Percentiles rank a stretch among this genome's conserved stretches.
These are phyloP conservation scores for Dothideomycetidae sp. DNA, from an alignment of 2,329 filamentous ascomycete species.

Conservation along the genomic window DNA sequence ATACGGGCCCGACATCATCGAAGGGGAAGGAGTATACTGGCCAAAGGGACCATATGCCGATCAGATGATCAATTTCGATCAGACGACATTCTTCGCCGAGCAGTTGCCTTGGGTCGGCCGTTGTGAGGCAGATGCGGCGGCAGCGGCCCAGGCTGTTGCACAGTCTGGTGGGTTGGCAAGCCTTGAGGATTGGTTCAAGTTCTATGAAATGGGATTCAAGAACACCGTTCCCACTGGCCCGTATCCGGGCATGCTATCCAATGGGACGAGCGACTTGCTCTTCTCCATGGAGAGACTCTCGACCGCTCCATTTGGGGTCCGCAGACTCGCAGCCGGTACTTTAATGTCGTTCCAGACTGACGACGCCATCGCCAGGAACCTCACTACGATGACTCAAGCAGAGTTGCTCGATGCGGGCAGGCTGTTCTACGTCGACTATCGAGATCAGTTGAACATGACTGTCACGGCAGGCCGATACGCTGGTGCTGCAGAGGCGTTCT, in stretches of 20 bases:
- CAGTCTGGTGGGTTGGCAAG: slow-evolving; percentile 10
- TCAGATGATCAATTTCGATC: slow-evolving; percentile 3
- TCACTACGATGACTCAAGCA: slow-evolving; percentile 23
- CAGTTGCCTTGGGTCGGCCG: too few species aligned
- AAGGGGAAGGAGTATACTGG: neutral
- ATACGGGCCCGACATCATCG: slow-evolving; percentile 6
- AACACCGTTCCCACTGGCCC: slow-evolving; percentile 25
- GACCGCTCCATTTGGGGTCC: slow-evolving; percentile 27
- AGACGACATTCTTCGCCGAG: neutral
- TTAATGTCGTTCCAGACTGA: slow-evolving; percentile 27
- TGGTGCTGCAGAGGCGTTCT: slow-evolving; percentile 33
- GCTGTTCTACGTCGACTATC: slow-evolving; percentile 33
- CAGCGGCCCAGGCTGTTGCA: slow-evolving; percentile 1
- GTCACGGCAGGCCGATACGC: slow-evolving; percentile 21
- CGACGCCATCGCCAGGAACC: slow-evolving; percentile 16
- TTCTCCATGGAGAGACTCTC: slow-evolving; percentile 37
- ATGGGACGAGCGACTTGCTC: slow-evolving; percentile 33
- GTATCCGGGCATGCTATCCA: slow-evolving; percentile 26
- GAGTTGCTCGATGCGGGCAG: slow-evolving; percentile 24
- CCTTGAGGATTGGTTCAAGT: slow-evolving; percentile 25
- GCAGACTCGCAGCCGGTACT: slow-evolving; percentile 22
- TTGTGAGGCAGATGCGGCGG: slow-evolving; percentile 1
- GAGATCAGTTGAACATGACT: slow-evolving; percentile 21
- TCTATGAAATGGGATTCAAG: slow-evolving; percentile 32
- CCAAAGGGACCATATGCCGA: slow-evolving; percentile 1